A percentile compares a stretch with the other conserved stretches of the same genome.
phyloP scores from a whole-genome alignment of 257 asterid genomes.

The Anisodus tanguticus region DNA sequence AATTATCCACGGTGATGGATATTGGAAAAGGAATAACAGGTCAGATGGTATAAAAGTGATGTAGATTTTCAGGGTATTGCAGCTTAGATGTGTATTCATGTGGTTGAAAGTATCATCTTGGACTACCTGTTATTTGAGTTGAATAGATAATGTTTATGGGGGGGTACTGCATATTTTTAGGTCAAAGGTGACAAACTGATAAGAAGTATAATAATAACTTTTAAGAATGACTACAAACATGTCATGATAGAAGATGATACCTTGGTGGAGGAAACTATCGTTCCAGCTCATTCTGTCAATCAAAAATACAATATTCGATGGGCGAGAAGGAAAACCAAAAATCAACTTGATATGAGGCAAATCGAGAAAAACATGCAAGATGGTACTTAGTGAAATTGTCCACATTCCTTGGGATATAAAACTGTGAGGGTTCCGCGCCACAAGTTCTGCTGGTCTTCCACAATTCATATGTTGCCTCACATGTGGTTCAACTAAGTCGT shows the following conservation, averaged over 20 bases:
- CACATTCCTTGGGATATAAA: background rate
- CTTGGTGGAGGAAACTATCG: too few species aligned
- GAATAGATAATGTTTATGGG: background rate
- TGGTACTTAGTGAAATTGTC: background rate
- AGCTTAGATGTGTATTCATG: background rate
- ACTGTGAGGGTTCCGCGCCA: background rate
- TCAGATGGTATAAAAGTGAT: background rate
- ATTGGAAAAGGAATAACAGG: background rate
- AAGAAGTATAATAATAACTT: background rate
- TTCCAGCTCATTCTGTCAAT: background rate
- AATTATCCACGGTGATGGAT: constrained; percentile 11
- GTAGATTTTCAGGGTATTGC: background rate
- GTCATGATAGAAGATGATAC: background rate
- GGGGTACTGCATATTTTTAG: background rate
- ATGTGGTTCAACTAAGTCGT: background rate
- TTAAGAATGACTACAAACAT: background rate
- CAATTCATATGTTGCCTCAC: background rate
- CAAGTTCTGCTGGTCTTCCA: background rate
- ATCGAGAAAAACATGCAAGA: background rate
- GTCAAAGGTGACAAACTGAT: background rate
- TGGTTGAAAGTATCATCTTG: background rate
- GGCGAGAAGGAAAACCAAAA: background rate
- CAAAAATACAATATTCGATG: background rate
- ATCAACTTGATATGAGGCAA: background rate
- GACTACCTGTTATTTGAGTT: constrained; percentile 2